A percentile compares a stretch with the other conserved stretches of the same genome.
Evolutionary conservation across 345 rosid species (phyloP).

Genomic region (Leavenworthia alabamica): DNA sequence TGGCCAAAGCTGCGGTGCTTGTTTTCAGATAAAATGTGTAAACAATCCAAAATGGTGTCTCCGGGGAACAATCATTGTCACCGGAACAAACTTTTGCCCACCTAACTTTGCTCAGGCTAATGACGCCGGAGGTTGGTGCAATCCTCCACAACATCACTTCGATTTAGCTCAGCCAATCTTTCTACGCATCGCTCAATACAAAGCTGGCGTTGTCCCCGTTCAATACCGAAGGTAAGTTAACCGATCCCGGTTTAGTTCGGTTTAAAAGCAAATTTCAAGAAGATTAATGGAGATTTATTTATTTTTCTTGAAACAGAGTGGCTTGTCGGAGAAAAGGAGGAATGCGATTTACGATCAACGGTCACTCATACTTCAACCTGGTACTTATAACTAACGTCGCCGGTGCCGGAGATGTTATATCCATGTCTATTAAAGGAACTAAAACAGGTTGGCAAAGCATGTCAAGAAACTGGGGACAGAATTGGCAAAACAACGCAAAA

Average conservation of each 20-base stretch:
- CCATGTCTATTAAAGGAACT: constrained; percentile 44
- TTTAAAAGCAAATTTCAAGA: background rate
- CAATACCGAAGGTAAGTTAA: constrained; percentile 50
- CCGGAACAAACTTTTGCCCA: constrained; percentile 81
- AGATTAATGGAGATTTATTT: background rate
- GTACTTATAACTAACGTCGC: constrained; percentile 53
- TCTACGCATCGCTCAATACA: constrained; percentile 69
- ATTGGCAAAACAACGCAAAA: constrained; percentile 55
- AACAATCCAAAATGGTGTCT: constrained; percentile 62
- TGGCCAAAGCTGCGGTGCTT: constrained; percentile 68
- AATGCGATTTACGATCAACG: constrained; percentile 52
- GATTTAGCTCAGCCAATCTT: constrained; percentile 77
- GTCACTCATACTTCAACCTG: constrained; percentile 64
- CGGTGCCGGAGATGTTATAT: constrained; percentile 49
- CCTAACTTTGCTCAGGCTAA: constrained; percentile 71
- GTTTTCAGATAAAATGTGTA: constrained; percentile 58
- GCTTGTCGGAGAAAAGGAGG: constrained; percentile 44
- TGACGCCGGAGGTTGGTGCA: constrained; percentile 77
- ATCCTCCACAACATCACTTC: constrained; percentile 74
- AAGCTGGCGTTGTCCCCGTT: constrained; percentile 70
- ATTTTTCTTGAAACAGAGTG: constrained; percentile 32
- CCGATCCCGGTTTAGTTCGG: background rate
- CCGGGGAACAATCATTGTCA: constrained; percentile 51
- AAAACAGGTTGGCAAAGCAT: constrained; percentile 44
- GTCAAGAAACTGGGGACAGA: constrained; percentile 65